Conservation (phyloP, 2,329 filamentous ascomycete species). For the Coniochaeta sp. region DNA sequence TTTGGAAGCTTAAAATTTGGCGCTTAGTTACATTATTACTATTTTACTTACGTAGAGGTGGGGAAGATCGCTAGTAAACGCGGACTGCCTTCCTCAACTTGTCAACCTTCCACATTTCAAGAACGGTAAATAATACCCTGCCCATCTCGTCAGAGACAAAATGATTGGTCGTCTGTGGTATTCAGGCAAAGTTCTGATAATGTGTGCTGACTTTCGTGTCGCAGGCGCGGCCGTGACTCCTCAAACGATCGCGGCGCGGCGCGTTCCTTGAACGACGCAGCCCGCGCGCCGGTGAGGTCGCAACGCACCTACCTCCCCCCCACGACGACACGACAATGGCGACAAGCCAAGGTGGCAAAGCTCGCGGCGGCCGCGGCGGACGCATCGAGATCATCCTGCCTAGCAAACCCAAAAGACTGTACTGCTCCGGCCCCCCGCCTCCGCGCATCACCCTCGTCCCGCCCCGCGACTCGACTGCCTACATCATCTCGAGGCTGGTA, state of each 20-base stretch:
- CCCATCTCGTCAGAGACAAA: not conserved
- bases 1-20: too few species aligned
- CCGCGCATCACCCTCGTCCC: constrained; percentile 40
- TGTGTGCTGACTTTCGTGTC: not conserved
- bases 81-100: not conserved
- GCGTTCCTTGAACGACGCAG: not conserved
- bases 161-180: not conserved
- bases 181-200: not conserved
- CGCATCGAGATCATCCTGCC: constrained; percentile 24
- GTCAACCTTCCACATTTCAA: not conserved
- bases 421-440: constrained; percentile 39
- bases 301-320: not conserved
- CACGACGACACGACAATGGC: not conserved
- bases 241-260: not conserved
- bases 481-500: constrained; percentile 47
- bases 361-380: constrained; percentile 1
- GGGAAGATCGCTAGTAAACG: not conserved
- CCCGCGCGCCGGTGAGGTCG: not conserved
- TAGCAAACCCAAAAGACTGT: constrained; percentile 29
- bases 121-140: not conserved
- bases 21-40: not conserved
- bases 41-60: not conserved
- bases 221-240: not conserved
- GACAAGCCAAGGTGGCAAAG: not conserved
- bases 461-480: constrained; percentile 43